Conservation (phyloP, 2,329 filamentous ascomycete genomes). For the Graphiopsis chlorocephala region DNA sequence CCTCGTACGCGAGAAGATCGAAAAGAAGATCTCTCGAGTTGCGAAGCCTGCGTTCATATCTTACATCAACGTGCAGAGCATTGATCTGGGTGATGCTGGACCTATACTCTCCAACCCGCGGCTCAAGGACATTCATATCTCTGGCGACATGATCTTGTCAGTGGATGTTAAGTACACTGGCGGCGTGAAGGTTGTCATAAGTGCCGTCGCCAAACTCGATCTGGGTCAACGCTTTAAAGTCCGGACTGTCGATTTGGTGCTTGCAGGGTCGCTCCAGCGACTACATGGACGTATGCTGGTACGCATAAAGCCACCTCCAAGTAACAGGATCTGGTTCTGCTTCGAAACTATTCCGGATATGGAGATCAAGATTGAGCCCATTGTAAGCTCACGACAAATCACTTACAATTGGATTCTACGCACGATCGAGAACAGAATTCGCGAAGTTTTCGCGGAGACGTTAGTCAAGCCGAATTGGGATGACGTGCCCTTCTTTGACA, state of each 20-base stretch:
- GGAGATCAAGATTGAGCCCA: slow-evolving; percentile 90
- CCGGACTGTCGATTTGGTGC: slow-evolving; percentile 81
- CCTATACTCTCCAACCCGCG: slow-evolving; percentile 87
- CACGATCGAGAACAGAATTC: slow-evolving; percentile 91
- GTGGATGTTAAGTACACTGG: slow-evolving; percentile 86
- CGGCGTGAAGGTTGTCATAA: slow-evolving; percentile 84
- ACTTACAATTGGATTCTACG: slow-evolving; percentile 89
- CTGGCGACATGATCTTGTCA: slow-evolving; percentile 85
- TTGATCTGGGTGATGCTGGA: slow-evolving; percentile 81
- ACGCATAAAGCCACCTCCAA: slow-evolving; percentile 90
- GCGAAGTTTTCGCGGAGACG: slow-evolving; percentile 89
- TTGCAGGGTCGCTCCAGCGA: slow-evolving; percentile 80
- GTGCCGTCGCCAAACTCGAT: slow-evolving; percentile 89
- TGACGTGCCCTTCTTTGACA: slow-evolving; percentile 86
- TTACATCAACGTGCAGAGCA: slow-evolving; percentile 74
- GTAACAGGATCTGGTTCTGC: slow-evolving; percentile 92
- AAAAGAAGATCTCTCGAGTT: slow-evolving; percentile 92
- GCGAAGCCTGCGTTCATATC: slow-evolving; percentile 90
- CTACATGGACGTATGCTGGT: slow-evolving; percentile 82
- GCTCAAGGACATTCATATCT: slow-evolving; percentile 83
- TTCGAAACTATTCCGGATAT: slow-evolving; percentile 94
- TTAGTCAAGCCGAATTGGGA: slow-evolving; percentile 94
- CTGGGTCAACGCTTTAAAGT: slow-evolving; percentile 84
- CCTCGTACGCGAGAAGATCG: slow-evolving; percentile 78
- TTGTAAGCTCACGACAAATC: slow-evolving; percentile 92